Conservation (phyloP, 225 moss, liverwort and hornwort genomes). For the Asterella californica region DNA sequence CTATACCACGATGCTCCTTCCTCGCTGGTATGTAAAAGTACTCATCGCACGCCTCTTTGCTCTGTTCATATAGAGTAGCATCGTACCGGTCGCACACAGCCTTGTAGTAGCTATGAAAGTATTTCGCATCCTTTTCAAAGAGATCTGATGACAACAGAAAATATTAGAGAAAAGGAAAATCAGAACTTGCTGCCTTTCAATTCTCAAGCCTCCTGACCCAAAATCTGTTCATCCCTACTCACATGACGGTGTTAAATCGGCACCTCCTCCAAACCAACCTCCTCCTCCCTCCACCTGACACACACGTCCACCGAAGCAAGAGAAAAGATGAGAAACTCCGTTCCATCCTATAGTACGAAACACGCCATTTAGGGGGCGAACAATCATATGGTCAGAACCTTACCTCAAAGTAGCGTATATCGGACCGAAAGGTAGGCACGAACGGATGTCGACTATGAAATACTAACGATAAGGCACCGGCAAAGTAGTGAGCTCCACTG, state of each 20-base stretch:
- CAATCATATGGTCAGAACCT: neutral
- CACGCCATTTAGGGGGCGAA: too few species aligned
- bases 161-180: too few species aligned
- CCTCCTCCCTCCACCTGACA: constrained; percentile 73
- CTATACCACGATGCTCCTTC: constrained; percentile 82
- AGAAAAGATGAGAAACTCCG: neutral
- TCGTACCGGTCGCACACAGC: constrained; percentile 70
- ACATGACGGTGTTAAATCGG: constrained; percentile 96
- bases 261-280: constrained; percentile 98
- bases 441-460: constrained; percentile 76
- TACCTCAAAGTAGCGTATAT: constrained; percentile 92
- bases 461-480: constrained; percentile 87
- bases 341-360: neutral
- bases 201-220: too few species aligned
- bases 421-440: constrained; percentile 93
- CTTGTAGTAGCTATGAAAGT: constrained; percentile 74
- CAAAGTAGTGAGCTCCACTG: constrained; percentile 76
- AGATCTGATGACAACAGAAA: constrained; percentile 68
- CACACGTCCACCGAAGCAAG: neutral
- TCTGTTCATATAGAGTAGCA: constrained; percentile 51
- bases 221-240: constrained; percentile 19
- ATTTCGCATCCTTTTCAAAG: constrained; percentile 73
- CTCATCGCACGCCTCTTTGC: constrained; percentile 70
- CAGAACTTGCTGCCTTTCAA: too few species aligned
- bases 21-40: constrained; percentile 90